phyloP scores from a whole-genome alignment of 2,329 filamentous ascomycete genomes.

The Stagonosporopsis tanaceti region DNA sequence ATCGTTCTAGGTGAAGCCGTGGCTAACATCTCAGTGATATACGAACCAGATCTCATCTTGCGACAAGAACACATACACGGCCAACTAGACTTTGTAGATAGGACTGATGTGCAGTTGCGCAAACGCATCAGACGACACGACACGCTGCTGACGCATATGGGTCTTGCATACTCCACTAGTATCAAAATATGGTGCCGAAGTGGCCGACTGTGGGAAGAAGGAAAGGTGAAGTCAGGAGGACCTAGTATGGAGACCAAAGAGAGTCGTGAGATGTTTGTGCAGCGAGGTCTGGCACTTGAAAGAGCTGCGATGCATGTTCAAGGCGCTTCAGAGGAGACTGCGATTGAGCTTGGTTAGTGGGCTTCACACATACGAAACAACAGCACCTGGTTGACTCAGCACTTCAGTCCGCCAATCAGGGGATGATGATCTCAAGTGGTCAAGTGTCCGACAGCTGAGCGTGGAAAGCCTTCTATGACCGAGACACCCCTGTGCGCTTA shows the following conservation, averaged over 20 bases:
- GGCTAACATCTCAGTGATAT: constrained; percentile 28
- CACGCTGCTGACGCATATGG: constrained; percentile 31
- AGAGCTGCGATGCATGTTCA: constrained; percentile 26
- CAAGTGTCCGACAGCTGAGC: too few relatives aligned
- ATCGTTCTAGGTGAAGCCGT: fast-evolving
- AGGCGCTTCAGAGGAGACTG: constrained; percentile 8
- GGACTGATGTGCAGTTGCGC: constrained; percentile 14
- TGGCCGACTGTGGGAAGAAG: not conserved
- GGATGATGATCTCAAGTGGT: too few relatives aligned
- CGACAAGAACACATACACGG: constrained; percentile 30
- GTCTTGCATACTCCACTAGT: constrained; percentile 4
- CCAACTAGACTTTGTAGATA: constrained; percentile 20
- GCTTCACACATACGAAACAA: not conserved
- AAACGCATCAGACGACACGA: constrained; percentile 29
- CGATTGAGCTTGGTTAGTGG: constrained; percentile 6
- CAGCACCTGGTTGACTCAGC: not conserved
- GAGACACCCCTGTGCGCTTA: too few relatives aligned
- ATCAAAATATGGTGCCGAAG: constrained; percentile 9
- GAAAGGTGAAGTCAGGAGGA: constrained; percentile 3
- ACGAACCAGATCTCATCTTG: constrained; percentile 29
- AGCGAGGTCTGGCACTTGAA: constrained; percentile 27
- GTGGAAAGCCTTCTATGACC: too few relatives aligned
- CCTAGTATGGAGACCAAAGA: constrained; percentile 30
- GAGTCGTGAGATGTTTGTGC: constrained; percentile 28
- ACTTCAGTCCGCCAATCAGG: not conserved